These are phyloP conservation scores for Xylaria curta DNA, from an alignment of 495 filamentous ascomycete genomes.

Conservation along the genomic window DNA sequence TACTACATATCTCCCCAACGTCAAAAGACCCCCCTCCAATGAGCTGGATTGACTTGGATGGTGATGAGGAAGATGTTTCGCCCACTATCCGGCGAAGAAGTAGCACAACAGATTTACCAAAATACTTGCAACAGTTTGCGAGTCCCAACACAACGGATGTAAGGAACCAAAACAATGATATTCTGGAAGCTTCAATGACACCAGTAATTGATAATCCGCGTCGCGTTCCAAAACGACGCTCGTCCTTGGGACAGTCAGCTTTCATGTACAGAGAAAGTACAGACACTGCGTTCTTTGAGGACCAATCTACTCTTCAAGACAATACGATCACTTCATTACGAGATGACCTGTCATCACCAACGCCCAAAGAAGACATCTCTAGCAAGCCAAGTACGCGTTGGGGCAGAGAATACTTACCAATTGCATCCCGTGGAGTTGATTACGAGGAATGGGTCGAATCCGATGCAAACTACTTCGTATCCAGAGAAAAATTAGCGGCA, in stretches of 20 bases:
- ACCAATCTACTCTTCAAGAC: not conserved
- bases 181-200: not conserved
- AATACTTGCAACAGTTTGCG: not conserved
- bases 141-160: not conserved
- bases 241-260: conserved; percentile 4
- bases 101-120: conserved; percentile 19
- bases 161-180: not conserved
- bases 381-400: conserved; percentile 7
- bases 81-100: conserved; percentile 18
- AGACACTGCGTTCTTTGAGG: not conserved
- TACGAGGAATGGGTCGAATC: conserved; percentile 39
- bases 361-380: conserved; percentile 27
- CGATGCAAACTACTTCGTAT: conserved; percentile 18
- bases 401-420: conserved; percentile 14
- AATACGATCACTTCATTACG: not conserved
- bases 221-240: conserved; percentile 16
- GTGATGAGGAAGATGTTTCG: conserved; percentile 25
- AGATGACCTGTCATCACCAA: conserved; percentile 30
- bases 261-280: not conserved
- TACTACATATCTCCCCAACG: conserved; percentile 12
- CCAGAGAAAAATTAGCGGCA: conserved; percentile 2
- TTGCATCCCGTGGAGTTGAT: conserved; percentile 34
- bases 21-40: conserved; percentile 23
- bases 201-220: not conserved
- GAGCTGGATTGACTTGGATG: conserved; percentile 46